A percentile compares a stretch with the other conserved stretches of the same genome.
Conservation (phyloP, 805 yeast species). For the Saccharomycodes ludwigii region DNA sequence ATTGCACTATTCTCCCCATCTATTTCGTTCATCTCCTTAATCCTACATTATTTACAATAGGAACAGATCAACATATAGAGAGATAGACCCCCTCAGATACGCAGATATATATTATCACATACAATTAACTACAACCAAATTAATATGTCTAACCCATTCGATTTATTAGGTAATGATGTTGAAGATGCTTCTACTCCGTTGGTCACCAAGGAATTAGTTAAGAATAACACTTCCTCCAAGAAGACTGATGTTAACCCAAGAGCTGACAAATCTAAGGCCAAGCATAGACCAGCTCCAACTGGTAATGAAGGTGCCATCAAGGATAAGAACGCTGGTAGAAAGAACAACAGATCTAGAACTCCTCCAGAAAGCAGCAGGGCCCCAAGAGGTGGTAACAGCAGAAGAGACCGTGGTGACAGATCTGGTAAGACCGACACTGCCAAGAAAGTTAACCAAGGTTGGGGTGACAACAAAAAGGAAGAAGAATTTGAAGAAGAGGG, state of each 20-base stretch:
- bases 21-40: not conserved
- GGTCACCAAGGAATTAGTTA: constrained; percentile 62
- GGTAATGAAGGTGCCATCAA: constrained; percentile 86
- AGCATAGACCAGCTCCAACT: constrained; percentile 53
- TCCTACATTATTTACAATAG: not conserved
- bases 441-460: constrained; percentile 74
- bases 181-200: constrained; percentile 45
- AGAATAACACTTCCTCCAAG: constrained; percentile 77
- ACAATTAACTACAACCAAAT: not conserved
- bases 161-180: constrained; percentile 77
- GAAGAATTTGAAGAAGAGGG: constrained; percentile 52
- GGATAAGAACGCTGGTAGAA: constrained; percentile 60
- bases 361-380: constrained; percentile 42
- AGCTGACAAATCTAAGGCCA: constrained; percentile 71
- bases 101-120: not conserved
- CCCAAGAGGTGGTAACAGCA: constrained; percentile 45
- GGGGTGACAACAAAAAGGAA: constrained; percentile 75
- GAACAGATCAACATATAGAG: no score
- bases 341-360: constrained; percentile 36
- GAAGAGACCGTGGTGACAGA: constrained; percentile 77
- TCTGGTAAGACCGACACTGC: constrained; percentile 72
- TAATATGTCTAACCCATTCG: constrained; percentile 46
- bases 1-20: not conserved
- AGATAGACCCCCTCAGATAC: no score
- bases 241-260: constrained; percentile 70